Base-by-base conservation (phyloP, 2,329 filamentous ascomycete species). In the Cladosporium velox region DNA sequence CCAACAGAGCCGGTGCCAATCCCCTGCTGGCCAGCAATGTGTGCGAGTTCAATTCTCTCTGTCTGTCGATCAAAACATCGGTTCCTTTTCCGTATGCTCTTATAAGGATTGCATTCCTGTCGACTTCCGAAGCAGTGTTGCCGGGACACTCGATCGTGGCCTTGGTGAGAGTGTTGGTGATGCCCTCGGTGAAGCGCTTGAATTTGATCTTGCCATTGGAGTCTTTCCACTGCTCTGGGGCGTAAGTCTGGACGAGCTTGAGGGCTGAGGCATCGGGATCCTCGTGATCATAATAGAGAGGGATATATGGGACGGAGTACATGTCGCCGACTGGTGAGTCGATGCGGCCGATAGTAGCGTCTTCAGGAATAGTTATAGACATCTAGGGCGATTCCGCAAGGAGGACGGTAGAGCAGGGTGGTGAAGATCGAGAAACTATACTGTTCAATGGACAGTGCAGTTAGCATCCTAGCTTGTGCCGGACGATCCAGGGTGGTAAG, bases 61-160 rank as follows among this genome's bases (percentile, higher is more conserved):
- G 91, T 71, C 95, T 91, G 81, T 99, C 95, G 80, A 99, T 99
- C 72, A 99, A 86, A 64, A 98, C 86, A 76, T 96, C 93, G 71
- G 95, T 98, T 70, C 93, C 92, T 77, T 95, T 90, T 72, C 95
- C 95, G 79, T 97, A 99, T 68, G 95, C 95, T 72, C 95, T 88
- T 74, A 99, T 86, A 70, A 99, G 84, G 71, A 98, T 87, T 38
- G 95, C 91, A 70, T 96, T 91, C 68, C 86, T 85, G 79, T 98
- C 93, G 71, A 94, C 85, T 73, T 93, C 86, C 63, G 93, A 87
- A 72, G 90, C 86, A 60, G 91, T 89, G 70, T 90, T 83, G 59
- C 91, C 91, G 15, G 87, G 84, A 65, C 83, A 84, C 71, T 84
- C 86, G 77, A 92, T 91, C 75, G 91, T 80, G n/a, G 89, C 88